Conservation (phyloP, 2,329 filamentous ascomycete genomes). For the Davidsoniella virescens region DNA sequence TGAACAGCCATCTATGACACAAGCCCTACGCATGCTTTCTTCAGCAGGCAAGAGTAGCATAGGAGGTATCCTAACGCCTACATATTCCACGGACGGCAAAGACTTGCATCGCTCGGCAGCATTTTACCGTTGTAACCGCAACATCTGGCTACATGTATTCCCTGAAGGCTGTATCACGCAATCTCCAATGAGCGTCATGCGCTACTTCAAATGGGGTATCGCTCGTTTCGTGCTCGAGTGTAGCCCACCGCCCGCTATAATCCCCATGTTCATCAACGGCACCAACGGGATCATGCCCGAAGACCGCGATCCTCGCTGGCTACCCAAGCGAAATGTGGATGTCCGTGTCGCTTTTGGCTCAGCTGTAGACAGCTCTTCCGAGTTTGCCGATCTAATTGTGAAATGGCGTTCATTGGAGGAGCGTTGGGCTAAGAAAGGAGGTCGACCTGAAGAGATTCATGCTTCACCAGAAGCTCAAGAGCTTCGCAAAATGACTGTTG, state of each 20-base stretch:
- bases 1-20: slow-evolving; percentile 75
- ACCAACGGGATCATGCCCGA: slow-evolving; percentile 82
- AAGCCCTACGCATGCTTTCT: slow-evolving; percentile 73
- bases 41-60: background rate
- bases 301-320: slow-evolving; percentile 63
- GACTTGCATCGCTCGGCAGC: slow-evolving; percentile 58
- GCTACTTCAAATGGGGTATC: slow-evolving; percentile 98
- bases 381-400: slow-evolving; percentile 62
- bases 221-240: slow-evolving; percentile 81
- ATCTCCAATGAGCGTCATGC: slow-evolving; percentile 58
- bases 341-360: slow-evolving; percentile 68
- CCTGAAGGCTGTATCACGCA: slow-evolving; percentile 93
- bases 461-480: slow-evolving; percentile 58
- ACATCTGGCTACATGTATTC: slow-evolving; percentile 88
- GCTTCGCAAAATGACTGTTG: slow-evolving; percentile 59
- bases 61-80: slow-evolving; percentile 18
- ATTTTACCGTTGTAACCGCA: slow-evolving; percentile 49
- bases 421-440: slow-evolving; percentile 24
- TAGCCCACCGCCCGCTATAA: slow-evolving; percentile 70
- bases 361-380: slow-evolving; percentile 51
- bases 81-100: slow-evolving; percentile 48
- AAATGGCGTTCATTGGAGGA: slow-evolving; percentile 44
- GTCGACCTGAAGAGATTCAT: slow-evolving; percentile 35
- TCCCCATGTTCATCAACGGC: slow-evolving; percentile 91
- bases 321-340: slow-evolving; percentile 57